Conservation (phyloP, 2,329 filamentous ascomycete genomes). For the Calycina marina region DNA sequence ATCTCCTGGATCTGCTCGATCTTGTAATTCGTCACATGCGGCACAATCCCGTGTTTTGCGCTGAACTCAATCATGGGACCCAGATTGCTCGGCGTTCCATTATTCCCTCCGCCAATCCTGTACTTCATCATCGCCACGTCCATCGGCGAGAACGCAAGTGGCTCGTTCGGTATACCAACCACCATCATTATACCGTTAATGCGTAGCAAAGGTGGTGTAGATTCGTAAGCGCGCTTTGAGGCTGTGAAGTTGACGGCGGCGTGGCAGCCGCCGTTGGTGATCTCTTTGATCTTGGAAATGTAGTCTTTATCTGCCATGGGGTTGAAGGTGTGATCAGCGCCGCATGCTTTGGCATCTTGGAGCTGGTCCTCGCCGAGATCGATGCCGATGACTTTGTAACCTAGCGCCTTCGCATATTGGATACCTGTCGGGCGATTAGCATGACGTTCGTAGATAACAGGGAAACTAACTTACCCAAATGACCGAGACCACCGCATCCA, state of each 20-base stretch:
- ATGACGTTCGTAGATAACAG: not conserved
- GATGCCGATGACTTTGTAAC: constrained; percentile 11
- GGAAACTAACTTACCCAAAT: constrained; percentile 6
- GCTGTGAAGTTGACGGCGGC: constrained; percentile 11
- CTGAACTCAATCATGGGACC: constrained; percentile 10
- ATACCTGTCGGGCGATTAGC: constrained; percentile 6
- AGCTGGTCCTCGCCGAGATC: constrained; percentile 10
- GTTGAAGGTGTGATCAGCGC: constrained; percentile 11
- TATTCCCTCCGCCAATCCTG: constrained; percentile 8
- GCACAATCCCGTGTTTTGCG: constrained; percentile 10
- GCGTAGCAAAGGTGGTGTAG: constrained; percentile 7
- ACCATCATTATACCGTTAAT: constrained; percentile 11
- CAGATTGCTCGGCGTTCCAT: constrained; percentile 9
- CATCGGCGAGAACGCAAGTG: constrained; percentile 7
- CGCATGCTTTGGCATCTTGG: constrained; percentile 7
- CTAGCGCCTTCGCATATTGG: constrained; percentile 12
- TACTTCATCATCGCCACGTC: constrained; percentile 9
- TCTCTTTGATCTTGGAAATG: constrained; percentile 8
- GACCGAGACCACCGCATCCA: constrained; percentile 12
- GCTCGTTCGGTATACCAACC: constrained; percentile 9
- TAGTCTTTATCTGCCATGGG: constrained; percentile 9
- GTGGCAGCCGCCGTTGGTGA: constrained; percentile 10
- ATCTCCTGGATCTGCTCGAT: constrained; percentile 13
- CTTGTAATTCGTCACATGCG: constrained; percentile 10
- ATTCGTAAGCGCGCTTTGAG: constrained; percentile 9